A percentile compares a stretch with the other conserved stretches of the same genome.
These are phyloP conservation scores for Talaromyces sp. DNA, from an alignment of 2,329 filamentous ascomycete genomes.

Conservation along the genomic window DNA sequence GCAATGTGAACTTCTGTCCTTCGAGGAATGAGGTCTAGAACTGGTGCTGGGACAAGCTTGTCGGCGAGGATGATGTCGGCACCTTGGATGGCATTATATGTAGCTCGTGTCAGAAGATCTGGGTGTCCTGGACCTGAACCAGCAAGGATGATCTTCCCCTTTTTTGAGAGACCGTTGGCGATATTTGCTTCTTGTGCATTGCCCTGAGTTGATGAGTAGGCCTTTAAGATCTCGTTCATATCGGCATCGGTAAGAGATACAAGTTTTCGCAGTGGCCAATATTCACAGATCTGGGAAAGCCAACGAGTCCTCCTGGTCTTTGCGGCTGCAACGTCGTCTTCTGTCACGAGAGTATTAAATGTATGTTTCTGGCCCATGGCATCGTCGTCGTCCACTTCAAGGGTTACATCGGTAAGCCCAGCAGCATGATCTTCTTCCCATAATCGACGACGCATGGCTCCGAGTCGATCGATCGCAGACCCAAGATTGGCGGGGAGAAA, in stretches of 20 bases:
- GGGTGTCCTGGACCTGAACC: slow-evolving; percentile 93
- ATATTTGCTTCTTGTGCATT: slow-evolving; percentile 19
- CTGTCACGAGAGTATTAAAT: slow-evolving; percentile 80
- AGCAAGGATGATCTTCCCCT: slow-evolving; percentile 80
- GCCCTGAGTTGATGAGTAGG: slow-evolving; percentile 57
- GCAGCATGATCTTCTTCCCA: slow-evolving; percentile 71
- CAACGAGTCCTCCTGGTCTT: slow-evolving; percentile 86
- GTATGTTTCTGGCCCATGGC: slow-evolving; percentile 65
- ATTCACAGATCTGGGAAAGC: slow-evolving; percentile 96
- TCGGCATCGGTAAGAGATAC: slow-evolving; percentile 79
- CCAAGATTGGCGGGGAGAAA: slow-evolving; percentile 77
- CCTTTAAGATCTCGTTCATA: slow-evolving; percentile 72
- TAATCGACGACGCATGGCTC: slow-evolving; percentile 69
- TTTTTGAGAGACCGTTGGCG: slow-evolving; percentile 29
- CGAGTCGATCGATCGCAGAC: slow-evolving; percentile 73
- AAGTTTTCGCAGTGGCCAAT: slow-evolving; percentile 87
- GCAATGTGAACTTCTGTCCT: slow-evolving; percentile 89
- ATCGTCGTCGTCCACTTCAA: slow-evolving; percentile 54
- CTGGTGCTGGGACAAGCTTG: slow-evolving; percentile 68
- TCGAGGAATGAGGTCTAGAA: slow-evolving; percentile 87
- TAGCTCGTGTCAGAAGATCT: slow-evolving; percentile 76
- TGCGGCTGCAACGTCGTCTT: slow-evolving; percentile 71
- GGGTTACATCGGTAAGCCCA: slow-evolving; percentile 47
- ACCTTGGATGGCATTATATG: slow-evolving; percentile 51
- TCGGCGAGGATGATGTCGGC: slow-evolving; percentile 56